Conservation (phyloP, 2,329 filamentous ascomycete species). For the Arthrobotrys conoides region DNA sequence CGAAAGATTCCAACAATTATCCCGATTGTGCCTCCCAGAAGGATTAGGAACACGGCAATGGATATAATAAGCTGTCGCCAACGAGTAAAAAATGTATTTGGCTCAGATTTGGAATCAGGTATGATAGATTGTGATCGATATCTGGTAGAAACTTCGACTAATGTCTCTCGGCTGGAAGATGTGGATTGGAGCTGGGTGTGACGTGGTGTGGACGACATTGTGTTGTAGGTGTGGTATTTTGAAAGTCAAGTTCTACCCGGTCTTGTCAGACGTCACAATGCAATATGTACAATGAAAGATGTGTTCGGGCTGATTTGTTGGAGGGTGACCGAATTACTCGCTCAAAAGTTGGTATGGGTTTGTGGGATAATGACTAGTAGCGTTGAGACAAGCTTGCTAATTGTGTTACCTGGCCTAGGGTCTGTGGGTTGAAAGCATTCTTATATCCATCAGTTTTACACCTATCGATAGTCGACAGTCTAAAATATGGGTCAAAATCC, state of each 20-base stretch:
- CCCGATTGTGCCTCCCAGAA: slow-evolving; percentile 14
- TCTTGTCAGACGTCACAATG: too few relatives aligned
- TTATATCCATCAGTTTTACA: background rate
- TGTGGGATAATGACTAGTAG: background rate
- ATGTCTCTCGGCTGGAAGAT: background rate
- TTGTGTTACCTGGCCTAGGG: background rate
- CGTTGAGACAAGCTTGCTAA: background rate
- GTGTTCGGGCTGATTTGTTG: too few relatives aligned
- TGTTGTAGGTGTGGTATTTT: slow-evolving; percentile 38
- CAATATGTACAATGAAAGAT: too few relatives aligned
- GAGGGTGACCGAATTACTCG: too few relatives aligned
- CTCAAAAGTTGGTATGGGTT: too few relatives aligned
- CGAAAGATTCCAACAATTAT: slow-evolving; percentile 25
- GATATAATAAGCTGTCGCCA: slow-evolving; percentile 46
- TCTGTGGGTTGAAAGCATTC: background rate
- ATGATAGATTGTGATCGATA: too few relatives aligned
- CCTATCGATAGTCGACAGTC: background rate
- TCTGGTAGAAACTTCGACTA: too few relatives aligned
- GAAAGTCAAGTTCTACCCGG: too few relatives aligned
- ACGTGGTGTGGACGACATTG: slow-evolving; percentile 4
- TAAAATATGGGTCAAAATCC: background rate
- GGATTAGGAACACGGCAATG: background rate
- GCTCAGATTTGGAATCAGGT: too few relatives aligned
- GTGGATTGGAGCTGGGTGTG: background rate
- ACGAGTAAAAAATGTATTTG: slow-evolving; percentile 10